These are phyloP conservation scores for Clitopilus hobsonii DNA, from an alignment of 768 basidiomycete genomes.

Conservation along the genomic window DNA sequence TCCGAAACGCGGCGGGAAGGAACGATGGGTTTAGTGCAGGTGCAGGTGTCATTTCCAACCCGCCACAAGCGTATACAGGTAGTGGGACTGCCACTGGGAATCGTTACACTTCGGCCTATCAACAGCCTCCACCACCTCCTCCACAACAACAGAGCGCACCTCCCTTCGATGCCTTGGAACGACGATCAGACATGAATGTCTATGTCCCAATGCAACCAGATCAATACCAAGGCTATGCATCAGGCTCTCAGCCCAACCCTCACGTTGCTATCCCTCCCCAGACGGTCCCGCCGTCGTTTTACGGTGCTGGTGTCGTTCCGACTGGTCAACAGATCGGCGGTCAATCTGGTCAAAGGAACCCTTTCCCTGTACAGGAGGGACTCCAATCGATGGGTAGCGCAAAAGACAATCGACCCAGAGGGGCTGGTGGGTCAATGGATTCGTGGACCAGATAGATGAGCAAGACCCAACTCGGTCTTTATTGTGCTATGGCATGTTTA, in stretches of 20 bases:
- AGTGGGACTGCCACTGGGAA: constrained; percentile 47
- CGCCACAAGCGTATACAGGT: constrained; percentile 67
- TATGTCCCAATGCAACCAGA: constrained; percentile 85
- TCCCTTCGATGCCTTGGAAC: constrained; percentile 58
- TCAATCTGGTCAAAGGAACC: constrained; percentile 32
- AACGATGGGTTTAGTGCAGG: constrained; percentile 38
- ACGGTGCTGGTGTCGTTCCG: constrained; percentile 56
- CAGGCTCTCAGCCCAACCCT: constrained; percentile 23
- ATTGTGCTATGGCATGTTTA: constrained; percentile 7
- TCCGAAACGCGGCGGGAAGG: constrained; percentile 56
- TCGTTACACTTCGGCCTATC: constrained; percentile 57
- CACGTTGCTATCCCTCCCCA: constrained; percentile 50
- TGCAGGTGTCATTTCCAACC: constrained; percentile 62
- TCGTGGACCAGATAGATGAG: constrained; percentile 59
- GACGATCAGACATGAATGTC: constrained; percentile 61
- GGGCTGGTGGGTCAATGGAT: constrained; percentile 43
- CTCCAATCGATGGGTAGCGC: constrained; percentile 32
- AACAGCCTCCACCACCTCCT: constrained; percentile 38
- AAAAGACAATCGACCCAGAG: constrained; percentile 57
- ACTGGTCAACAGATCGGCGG: constrained; percentile 33
- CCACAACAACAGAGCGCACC: constrained; percentile 33
- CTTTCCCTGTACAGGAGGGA: constrained; percentile 33
- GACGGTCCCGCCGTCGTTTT: constrained; percentile 61
- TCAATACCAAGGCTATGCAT: constrained; percentile 56
- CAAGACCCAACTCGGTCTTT: neutral